These are phyloP conservation scores for Hibiscus tridactylites DNA, from an alignment of 345 rosid genomes.

Conservation along the genomic window DNA sequence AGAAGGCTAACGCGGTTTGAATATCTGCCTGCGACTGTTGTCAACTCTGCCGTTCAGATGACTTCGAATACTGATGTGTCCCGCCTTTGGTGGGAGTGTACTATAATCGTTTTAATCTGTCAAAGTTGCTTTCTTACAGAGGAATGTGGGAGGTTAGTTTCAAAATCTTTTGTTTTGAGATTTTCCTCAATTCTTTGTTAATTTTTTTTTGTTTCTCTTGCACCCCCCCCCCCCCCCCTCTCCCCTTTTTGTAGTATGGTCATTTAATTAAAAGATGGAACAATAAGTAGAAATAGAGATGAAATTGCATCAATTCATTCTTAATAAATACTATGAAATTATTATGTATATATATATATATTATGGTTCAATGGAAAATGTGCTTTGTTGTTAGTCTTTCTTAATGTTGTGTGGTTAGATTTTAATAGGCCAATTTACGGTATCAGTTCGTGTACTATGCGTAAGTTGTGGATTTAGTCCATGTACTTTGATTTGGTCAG, in stretches of 20 bases:
- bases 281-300: slow-evolving; percentile 8
- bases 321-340: not conserved
- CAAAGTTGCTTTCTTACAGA: slow-evolving; percentile 21
- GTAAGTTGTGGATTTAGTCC: no score
- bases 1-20: slow-evolving; percentile 11
- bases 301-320: slow-evolving; percentile 2
- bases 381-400: not conserved
- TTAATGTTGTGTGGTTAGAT: not conserved
- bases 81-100: slow-evolving; percentile 40
- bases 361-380: not conserved
- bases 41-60: slow-evolving; percentile 22
- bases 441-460: no score
- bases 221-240: not conserved
- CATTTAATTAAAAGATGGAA: slow-evolving; percentile 21
- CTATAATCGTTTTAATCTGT: slow-evolving; percentile 38
- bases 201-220: not conserved
- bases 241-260: slow-evolving; percentile 22
- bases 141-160: slow-evolving; percentile 17
- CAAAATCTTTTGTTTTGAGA: not conserved
- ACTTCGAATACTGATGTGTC: slow-evolving; percentile 21
- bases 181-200: not conserved
- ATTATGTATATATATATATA: not conserved
- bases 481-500: no score
- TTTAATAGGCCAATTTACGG: no score
- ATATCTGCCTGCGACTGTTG: slow-evolving; percentile 18